Evolutionary conservation across 495 filamentous ascomycete species (phyloP).

Genomic region (Chaetomidium leptoderma): DNA sequence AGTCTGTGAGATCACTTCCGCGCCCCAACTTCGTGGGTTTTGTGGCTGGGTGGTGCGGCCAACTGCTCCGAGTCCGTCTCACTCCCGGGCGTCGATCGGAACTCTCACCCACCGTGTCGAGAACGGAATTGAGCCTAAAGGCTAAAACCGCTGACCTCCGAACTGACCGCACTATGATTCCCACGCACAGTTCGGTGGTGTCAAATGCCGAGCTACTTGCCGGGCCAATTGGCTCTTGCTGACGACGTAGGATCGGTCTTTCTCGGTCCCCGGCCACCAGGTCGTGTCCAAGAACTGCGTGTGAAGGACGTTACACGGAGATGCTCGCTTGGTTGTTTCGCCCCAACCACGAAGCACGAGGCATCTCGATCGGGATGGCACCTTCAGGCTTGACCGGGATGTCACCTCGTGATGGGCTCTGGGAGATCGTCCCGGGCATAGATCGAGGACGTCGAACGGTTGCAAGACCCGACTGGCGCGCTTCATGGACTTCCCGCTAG

Average conservation of each 20-base stretch:
- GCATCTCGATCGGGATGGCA: no score
- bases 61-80: neutral
- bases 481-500: no score
- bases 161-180: neutral
- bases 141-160: neutral
- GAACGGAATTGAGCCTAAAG: neutral
- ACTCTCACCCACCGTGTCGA: slow-evolving; percentile 9
- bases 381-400: no score
- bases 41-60: neutral
- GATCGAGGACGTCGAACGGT: no score
- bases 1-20: neutral
- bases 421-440: no score
- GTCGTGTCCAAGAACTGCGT: neutral
- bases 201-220: neutral
- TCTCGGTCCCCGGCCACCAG: neutral
- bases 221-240: neutral
- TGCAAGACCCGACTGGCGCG: no score
- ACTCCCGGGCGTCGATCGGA: no score
- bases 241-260: neutral
- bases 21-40: neutral
- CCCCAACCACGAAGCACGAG: no score
- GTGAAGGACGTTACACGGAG: no score
- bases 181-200: neutral
- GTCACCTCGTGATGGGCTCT: no score
- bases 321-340: no score